Evolutionary conservation across 2,329 filamentous ascomycete species (phyloP).

Genomic region (Clarireedia homoeocarpa): DNA sequence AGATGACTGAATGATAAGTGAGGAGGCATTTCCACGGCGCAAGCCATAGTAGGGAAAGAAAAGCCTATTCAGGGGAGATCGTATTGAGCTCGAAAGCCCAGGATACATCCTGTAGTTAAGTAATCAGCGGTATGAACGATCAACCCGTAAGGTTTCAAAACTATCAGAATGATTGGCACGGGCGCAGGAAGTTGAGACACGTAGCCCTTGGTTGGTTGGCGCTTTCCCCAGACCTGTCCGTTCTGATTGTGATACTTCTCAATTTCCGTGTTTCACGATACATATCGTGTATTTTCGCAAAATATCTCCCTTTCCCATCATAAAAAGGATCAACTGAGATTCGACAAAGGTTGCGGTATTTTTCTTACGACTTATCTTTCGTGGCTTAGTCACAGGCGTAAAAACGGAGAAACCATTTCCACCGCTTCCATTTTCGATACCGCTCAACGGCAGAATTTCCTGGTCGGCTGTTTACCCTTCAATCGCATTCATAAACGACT

Average conservation of each 20-base stretch:
- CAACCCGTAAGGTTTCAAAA: neutral
- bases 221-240: slow-evolving; percentile 1
- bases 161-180: neutral
- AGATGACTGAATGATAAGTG: too few relatives aligned
- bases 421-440: neutral
- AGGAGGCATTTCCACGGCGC: too few relatives aligned
- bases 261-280: slow-evolving; percentile 1
- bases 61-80: too few relatives aligned
- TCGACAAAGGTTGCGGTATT: neutral
- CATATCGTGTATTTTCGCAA: neutral
- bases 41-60: too few relatives aligned
- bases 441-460: neutral
- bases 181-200: neutral
- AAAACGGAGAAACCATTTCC: neutral
- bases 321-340: neutral
- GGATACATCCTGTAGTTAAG: neutral
- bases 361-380: neutral
- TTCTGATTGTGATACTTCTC: slow-evolving; percentile 1
- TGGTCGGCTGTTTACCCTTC: neutral
- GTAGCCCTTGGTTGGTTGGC: neutral
- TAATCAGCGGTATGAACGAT: neutral
- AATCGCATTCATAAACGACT: neutral
- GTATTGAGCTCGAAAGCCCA: too few relatives aligned
- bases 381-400: neutral
- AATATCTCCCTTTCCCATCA: neutral